These are phyloP conservation scores for Trametes cubensis DNA, from an alignment of 768 basidiomycete genomes.

Conservation along the genomic window DNA sequence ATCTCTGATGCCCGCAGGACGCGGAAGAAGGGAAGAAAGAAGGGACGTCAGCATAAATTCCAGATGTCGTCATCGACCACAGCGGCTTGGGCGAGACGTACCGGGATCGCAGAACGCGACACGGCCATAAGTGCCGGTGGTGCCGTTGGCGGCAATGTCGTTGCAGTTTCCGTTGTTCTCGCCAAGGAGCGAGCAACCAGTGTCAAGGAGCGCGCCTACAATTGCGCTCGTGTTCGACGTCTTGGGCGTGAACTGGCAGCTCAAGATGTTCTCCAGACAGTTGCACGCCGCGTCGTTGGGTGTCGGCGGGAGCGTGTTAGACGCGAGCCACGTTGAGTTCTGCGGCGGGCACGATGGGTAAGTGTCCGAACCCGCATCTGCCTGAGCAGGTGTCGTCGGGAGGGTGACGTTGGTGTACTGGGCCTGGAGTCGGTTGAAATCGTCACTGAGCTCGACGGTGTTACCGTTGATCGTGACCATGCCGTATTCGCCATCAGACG, in stretches of 20 bases:
- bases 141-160: slow-evolving; percentile 73
- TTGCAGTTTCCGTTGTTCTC: slow-evolving; percentile 60
- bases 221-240: slow-evolving; percentile 62
- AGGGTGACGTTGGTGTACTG: slow-evolving; percentile 61
- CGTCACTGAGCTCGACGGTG: slow-evolving; percentile 67
- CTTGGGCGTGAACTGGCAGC: slow-evolving; percentile 72
- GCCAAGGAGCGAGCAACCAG: slow-evolving; percentile 71
- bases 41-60: too few relatives aligned
- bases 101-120: slow-evolving; percentile 81
- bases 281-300: slow-evolving; percentile 80
- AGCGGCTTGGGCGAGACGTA: slow-evolving; percentile 34
- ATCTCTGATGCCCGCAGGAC: slow-evolving; percentile 47
- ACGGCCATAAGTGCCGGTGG: slow-evolving; percentile 73
- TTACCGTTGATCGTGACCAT: slow-evolving; percentile 78
- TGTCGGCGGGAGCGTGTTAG: slow-evolving; percentile 76
- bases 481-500: slow-evolving; percentile 75
- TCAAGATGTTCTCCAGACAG: slow-evolving; percentile 68
- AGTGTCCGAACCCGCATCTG: slow-evolving; percentile 51
- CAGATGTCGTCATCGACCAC: too few relatives aligned
- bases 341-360: slow-evolving; percentile 64
- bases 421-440: slow-evolving; percentile 65
- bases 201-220: slow-evolving; percentile 63
- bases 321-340: slow-evolving; percentile 64
- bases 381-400: slow-evolving; percentile 64
- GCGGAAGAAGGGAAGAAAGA: background rate